Evolutionary conservation across 2,329 filamentous ascomycete genomes (phyloP), one percentile per base, ranked within the genome.

Genomic region (Cladosporium oxysporum): DNA sequence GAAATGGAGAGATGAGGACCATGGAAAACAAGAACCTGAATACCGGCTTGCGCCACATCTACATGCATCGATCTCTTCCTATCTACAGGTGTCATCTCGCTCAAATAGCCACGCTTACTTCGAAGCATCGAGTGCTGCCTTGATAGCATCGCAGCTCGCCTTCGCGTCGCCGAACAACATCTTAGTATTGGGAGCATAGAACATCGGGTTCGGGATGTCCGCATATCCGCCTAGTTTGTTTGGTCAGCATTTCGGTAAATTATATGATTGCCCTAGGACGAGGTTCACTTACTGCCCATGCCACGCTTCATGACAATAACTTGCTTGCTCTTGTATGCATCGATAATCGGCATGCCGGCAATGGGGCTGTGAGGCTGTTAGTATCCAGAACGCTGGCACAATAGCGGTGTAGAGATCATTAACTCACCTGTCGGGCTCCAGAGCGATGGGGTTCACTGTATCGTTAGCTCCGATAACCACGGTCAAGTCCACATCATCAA

Each of bases 141-240:
- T 74, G 67, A 76, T 75, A 11, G 74, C 74, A 69, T 76, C 74
- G 67, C 74, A 76, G 66, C 67, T 74, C 61, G 71, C 85, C 81
- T 92, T 94, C 23, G 93, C 93, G 80, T 97, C 93, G 29, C 93
- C 92, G 79, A 97, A 96, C 66, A 97, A 78, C 93, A 96, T 97
- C 80, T 90, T 91, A 2, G 92, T 93, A 61, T 90, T 90, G 3
- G 91, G 90, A 90, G 93, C 94, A 79, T 89, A 95, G 79, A 96
- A 95, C 91, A 97, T 93, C 0, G 93, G 92, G 75, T 97, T 97
- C 12, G 90, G 91, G 11, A 97, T 91, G 79, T 97, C 92, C 23
- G 93, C 90, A 66, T 61, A 66, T 50, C 62, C 62, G 28, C 62
- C 62, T 64, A 12, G 23, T 50, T 37, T 33, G 91, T 44, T 33